These are phyloP conservation scores for Trichoderma sp. DNA, from an alignment of 2,329 filamentous ascomycete species.

Conservation along the genomic window DNA sequence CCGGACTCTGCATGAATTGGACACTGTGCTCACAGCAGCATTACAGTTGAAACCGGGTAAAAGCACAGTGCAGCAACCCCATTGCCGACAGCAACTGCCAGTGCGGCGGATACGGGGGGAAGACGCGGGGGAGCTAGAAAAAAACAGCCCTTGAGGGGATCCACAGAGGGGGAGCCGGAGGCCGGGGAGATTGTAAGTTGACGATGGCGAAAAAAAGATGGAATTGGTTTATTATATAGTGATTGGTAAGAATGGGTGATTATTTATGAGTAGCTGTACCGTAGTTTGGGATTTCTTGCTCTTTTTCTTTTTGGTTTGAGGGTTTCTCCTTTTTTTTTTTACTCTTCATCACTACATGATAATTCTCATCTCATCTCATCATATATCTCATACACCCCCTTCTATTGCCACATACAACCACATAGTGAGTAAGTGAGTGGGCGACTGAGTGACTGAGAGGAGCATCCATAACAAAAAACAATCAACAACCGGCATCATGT, in stretches of 20 bases:
- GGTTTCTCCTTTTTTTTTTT: background rate
- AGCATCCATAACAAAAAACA: background rate
- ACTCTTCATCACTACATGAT: background rate
- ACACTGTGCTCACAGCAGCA: no score
- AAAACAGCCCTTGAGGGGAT: background rate
- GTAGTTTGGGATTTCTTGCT: background rate
- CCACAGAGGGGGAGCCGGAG: background rate
- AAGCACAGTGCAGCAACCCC: background rate
- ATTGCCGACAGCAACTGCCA: constrained; percentile 21
- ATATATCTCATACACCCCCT: no score
- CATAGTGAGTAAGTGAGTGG: background rate
- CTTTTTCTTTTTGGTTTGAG: background rate
- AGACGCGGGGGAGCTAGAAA: background rate
- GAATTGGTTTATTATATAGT: background rate
- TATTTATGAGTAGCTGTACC: background rate
- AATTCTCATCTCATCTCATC: background rate
- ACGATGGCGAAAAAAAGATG: background rate
- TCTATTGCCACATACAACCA: background rate
- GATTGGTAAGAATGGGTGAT: background rate
- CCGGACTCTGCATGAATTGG: background rate
- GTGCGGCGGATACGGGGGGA: constrained; percentile 13
- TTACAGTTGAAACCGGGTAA: background rate
- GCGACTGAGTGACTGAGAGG: background rate
- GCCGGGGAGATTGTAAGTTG: background rate
- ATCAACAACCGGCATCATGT: background rate